Percentiles rank a stretch among this genome's conserved stretches.
These are phyloP conservation scores for Cicer judaicum DNA, from an alignment of 306 rosid species.

Conservation along the genomic window DNA sequence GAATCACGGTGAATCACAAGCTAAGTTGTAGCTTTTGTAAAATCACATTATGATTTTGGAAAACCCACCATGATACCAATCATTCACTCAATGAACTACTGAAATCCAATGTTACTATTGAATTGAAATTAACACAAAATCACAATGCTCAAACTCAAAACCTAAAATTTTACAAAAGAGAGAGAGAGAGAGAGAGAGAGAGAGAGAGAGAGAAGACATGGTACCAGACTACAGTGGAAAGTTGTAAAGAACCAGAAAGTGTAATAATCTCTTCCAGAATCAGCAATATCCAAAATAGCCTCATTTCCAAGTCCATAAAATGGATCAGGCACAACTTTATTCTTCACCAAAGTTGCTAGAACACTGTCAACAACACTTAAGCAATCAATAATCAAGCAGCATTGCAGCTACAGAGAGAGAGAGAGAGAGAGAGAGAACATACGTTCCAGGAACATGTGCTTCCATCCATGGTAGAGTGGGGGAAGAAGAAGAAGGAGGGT, in stretches of 20 bases:
- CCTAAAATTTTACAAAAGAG: not conserved
- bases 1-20: too few species aligned
- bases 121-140: conserved; percentile 1
- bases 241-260: conserved; percentile 93
- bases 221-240: conserved; percentile 76
- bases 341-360: conserved; percentile 90
- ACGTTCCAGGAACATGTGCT: conserved; percentile 92
- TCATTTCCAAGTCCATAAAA: conserved; percentile 82
- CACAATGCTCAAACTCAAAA: not conserved
- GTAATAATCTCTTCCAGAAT: conserved; percentile 84
- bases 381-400: not conserved
- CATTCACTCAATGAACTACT: not conserved
- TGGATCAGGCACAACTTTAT: conserved; percentile 83
- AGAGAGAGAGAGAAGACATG: not conserved
- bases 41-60: too few species aligned
- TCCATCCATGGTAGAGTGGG: conserved; percentile 77
- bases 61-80: too few species aligned
- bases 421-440: conserved; percentile 38
- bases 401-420: conserved; percentile 30
- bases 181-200: not conserved
- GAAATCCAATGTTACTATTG: conserved; percentile 9
- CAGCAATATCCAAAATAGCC: conserved; percentile 81
- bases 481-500: conserved; percentile 51
- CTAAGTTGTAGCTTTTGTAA: too few species aligned
- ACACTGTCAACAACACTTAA: conserved; percentile 59